Evolutionary conservation across 192 early-diverging fungal genomes (phyloP).

Genomic region (Coemansia sp.): DNA sequence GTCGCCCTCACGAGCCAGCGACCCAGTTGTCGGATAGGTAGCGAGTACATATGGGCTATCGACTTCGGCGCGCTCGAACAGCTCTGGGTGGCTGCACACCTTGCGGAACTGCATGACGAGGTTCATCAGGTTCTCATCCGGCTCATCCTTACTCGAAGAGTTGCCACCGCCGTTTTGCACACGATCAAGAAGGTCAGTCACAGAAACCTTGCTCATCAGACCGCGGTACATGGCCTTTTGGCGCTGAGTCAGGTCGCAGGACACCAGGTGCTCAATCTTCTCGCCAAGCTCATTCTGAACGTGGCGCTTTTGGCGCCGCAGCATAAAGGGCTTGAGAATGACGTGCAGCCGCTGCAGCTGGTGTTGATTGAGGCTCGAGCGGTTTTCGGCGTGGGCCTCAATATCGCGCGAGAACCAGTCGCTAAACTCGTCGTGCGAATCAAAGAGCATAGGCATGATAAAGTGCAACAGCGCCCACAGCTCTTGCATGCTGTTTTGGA

Average conservation of each 20-base stretch:
- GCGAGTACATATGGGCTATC: conserved; percentile 66
- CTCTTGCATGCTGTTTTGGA: conserved; percentile 94
- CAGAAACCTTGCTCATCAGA: conserved; percentile 75
- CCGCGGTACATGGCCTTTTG: conserved; percentile 73
- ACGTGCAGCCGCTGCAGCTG: conserved; percentile 83
- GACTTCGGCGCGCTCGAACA: conserved; percentile 86
- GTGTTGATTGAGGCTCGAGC: conserved; percentile 74
- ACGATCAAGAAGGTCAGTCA: conserved; percentile 70
- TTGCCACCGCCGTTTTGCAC: conserved; percentile 56
- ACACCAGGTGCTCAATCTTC: conserved; percentile 84
- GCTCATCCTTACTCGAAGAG: conserved; percentile 60
- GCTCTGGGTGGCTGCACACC: conserved; percentile 84
- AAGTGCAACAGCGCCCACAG: conserved; percentile 92
- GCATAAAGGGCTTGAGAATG: conserved; percentile 95
- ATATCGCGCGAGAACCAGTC: conserved; percentile 95
- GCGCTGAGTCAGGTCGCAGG: conserved; percentile 72
- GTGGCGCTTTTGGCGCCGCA: conserved; percentile 85
- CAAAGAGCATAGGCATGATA: conserved; percentile 93
- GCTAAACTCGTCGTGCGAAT: conserved; percentile 89
- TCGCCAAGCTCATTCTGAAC: conserved; percentile 89
- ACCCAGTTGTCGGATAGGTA: conserved; percentile 58
- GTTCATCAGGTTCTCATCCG: conserved; percentile 83
- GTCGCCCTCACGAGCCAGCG: conserved; percentile 63
- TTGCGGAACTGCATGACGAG: conserved; percentile 94
- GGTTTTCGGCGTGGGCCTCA: conserved; percentile 85